These are phyloP conservation scores for Candida sithepensis DNA, from an alignment of 805 yeast genomes.

Conservation along the genomic window DNA sequence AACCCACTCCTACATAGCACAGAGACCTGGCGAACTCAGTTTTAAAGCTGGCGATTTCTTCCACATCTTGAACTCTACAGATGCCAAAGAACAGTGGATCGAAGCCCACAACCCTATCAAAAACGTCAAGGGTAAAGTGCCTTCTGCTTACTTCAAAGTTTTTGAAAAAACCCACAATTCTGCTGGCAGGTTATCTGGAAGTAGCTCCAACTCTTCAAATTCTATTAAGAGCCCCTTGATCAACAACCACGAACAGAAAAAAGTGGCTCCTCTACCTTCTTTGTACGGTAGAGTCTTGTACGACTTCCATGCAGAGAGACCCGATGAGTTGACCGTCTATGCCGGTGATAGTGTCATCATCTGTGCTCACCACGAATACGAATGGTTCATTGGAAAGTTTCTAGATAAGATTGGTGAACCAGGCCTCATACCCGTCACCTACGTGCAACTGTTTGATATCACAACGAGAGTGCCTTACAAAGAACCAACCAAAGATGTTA, in stretches of 20 bases:
- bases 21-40: slow-evolving; percentile 74
- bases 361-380: slow-evolving; percentile 94
- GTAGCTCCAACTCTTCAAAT: slow-evolving; percentile 13
- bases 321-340: slow-evolving; percentile 78
- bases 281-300: slow-evolving; percentile 83
- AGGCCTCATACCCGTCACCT: slow-evolving; percentile 89
- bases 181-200: slow-evolving; percentile 6
- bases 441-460: slow-evolving; percentile 81
- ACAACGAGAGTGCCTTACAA: slow-evolving; percentile 57
- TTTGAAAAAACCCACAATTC: slow-evolving; percentile 57
- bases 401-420: slow-evolving; percentile 95
- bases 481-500: slow-evolving; percentile 43
- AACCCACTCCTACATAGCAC: slow-evolving; percentile 69
- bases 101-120: slow-evolving; percentile 87
- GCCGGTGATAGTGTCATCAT: slow-evolving; percentile 89
- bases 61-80: slow-evolving; percentile 64
- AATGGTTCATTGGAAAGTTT: slow-evolving; percentile 98
- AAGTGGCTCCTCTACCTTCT: slow-evolving; percentile 24
- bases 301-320: slow-evolving; percentile 78
- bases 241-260: slow-evolving; percentile 4
- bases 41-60: slow-evolving; percentile 85
- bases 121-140: slow-evolving; percentile 79
- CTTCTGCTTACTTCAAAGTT: slow-evolving; percentile 77
- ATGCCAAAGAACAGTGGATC: slow-evolving; percentile 55
- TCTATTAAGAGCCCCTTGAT: slow-evolving; percentile 17